These are phyloP conservation scores for Holtermannia corniformis DNA, from an alignment of 768 basidiomycete species.

Conservation along the genomic window DNA sequence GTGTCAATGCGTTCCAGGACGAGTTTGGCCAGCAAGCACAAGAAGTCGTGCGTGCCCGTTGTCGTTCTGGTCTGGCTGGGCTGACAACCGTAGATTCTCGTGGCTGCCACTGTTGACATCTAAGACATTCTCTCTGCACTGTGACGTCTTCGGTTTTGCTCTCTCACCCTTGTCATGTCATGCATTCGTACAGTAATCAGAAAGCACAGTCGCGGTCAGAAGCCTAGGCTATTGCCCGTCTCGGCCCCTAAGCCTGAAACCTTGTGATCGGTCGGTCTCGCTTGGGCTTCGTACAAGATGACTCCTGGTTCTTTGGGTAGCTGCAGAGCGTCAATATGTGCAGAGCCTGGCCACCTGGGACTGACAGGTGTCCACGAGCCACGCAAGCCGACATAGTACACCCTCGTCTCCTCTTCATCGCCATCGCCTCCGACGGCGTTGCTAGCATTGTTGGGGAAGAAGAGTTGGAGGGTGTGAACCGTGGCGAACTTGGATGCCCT, in stretches of 20 bases:
- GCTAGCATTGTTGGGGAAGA: constrained; percentile 59
- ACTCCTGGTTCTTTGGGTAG: constrained; percentile 67
- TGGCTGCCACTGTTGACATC: too few species aligned
- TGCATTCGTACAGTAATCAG: too few species aligned
- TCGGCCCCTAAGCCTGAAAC: constrained; percentile 7
- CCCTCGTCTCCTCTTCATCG: constrained; percentile 62
- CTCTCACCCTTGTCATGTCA: too few species aligned
- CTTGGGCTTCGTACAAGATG: constrained; percentile 77
- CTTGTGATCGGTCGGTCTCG: constrained; percentile 74
- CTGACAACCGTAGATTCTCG: too few species aligned
- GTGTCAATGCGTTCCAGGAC: too few species aligned
- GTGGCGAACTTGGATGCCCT: constrained; percentile 83
- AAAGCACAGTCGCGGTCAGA: too few species aligned
- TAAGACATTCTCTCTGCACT: too few species aligned
- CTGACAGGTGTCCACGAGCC: constrained; percentile 48
- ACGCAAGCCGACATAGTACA: constrained; percentile 79
- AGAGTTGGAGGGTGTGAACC: constrained; percentile 68
- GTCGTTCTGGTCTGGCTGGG: too few species aligned
- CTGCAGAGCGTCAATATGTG: constrained; percentile 43
- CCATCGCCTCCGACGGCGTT: too few species aligned
- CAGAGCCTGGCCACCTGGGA: background rate
- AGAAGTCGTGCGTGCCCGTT: too few species aligned
- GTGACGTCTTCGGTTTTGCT: too few species aligned
- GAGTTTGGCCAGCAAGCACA: too few species aligned
- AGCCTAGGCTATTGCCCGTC: background rate